A percentile compares a stretch with the other conserved stretches of the same genome.
Evolutionary conservation across 768 basidiomycete genomes (phyloP).

Genomic region (Sistotremastrum niveocremeum): DNA sequence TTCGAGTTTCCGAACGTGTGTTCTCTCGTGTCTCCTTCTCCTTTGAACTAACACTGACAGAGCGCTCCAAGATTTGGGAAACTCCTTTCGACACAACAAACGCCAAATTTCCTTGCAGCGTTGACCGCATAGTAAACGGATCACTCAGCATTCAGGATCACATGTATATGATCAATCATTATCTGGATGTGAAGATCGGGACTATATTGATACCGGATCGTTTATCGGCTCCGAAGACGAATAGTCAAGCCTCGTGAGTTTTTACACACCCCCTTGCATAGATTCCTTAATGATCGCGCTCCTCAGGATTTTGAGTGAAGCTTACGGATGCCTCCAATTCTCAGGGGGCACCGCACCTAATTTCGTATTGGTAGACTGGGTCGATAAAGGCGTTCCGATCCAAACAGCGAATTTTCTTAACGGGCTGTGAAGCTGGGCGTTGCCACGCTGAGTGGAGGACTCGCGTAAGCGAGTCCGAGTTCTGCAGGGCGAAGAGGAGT

Average conservation of each 20-base stretch:
- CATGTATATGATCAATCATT: slow-evolving; percentile 48
- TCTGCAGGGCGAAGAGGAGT: too few species aligned
- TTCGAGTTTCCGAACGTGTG: too few species aligned
- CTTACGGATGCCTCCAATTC: slow-evolving; percentile 29
- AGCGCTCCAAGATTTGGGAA: slow-evolving; percentile 35
- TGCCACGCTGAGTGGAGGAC: too few species aligned
- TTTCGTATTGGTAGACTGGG: slow-evolving; percentile 41
- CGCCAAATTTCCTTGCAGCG: slow-evolving; percentile 36
- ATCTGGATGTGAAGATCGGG: slow-evolving; percentile 23
- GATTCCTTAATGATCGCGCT: slow-evolving; percentile 22
- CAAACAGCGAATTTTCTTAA: too few species aligned
- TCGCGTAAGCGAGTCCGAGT: too few species aligned
- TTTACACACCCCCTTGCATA: slow-evolving; percentile 7
- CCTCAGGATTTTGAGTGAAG: slow-evolving; percentile 28
- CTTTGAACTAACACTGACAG: too few species aligned
- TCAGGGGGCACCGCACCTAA: slow-evolving; percentile 33
- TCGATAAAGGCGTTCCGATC: slow-evolving; percentile 15
- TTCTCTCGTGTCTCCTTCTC: too few species aligned
- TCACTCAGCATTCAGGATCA: slow-evolving; percentile 36
- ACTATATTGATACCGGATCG: slow-evolving; percentile 18
- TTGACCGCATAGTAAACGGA: slow-evolving; percentile 33
- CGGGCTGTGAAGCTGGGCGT: too few species aligned
- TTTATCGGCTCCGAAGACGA: slow-evolving; percentile 16
- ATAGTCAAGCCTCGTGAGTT: slow-evolving; percentile 17
- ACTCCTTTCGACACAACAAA: slow-evolving; percentile 40